Evolutionary conservation across 2,329 filamentous ascomycete species (phyloP), one percentile per base, ranked within the genome.

Genomic region (Colletotrichum sp.): DNA sequence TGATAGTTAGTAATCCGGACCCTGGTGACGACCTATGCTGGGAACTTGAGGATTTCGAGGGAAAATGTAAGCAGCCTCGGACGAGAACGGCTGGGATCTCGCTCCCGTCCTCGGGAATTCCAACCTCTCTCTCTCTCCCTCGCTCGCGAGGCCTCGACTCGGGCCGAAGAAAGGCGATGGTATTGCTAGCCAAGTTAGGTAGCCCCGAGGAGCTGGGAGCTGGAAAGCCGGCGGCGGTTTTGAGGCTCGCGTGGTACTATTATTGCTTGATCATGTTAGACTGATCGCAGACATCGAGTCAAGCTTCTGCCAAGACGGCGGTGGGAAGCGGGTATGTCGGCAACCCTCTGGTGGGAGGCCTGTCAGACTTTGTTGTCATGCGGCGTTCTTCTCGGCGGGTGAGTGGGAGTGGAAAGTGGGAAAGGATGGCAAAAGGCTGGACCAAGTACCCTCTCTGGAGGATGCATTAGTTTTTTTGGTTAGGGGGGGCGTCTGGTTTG

Each of bases 271-370:
- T 32, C 8, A 22, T 44, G n/a, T 5, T 15, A 16, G 30, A 30
- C 24, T 4, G 18, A 30, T 15, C 28, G 18, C 22, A 34, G 73
- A 72, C 72, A 75, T 75, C 24, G 55, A 72, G 70, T 75, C 73
- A 75, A 75, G 73, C 73, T 68, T 75, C 71, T 72, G 73, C 73
- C 73, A 75, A 75, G 73, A 68, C 73, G 34, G 32, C 63, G 73
- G 63, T 57, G 73, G 69, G 12, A 75, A 39, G 59, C 73, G 73
- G 73, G 63, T 75, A 72, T 44, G 57, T 75, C 73, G 73, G 73
- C 72, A 75, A 36, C 52, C 39, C 39, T 48, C 39, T 48, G 28
- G 28, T 34, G 28, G 72, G 34, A 26, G 22, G 34, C 28, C 52
- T 24, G 64, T 52, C 71, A 68, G 64, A 36, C 65, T 48, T 44